These are phyloP conservation scores for Filobasidium uniguttulatum DNA, from an alignment of 1,284 basidiomycete genomes.

Conservation along the genomic window DNA sequence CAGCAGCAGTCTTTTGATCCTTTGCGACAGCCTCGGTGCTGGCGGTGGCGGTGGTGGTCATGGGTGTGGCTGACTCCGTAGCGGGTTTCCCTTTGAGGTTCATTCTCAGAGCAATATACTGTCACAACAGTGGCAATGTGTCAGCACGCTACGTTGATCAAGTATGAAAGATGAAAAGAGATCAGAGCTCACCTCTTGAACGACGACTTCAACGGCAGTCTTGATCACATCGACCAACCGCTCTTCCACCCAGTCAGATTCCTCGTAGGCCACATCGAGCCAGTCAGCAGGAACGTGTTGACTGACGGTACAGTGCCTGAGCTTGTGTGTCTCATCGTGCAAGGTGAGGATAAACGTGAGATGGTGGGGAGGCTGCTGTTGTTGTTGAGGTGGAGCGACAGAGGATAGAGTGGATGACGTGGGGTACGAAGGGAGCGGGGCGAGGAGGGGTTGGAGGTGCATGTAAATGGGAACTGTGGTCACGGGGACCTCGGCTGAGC, in stretches of 20 bases:
- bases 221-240: constrained; percentile 69
- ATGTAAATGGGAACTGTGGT: constrained; percentile 85
- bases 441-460: constrained; percentile 76
- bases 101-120: no score
- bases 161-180: no score
- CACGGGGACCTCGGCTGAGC: constrained; percentile 45
- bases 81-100: no score
- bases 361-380: constrained; percentile 41
- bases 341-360: constrained; percentile 76
- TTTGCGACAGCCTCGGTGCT: no score
- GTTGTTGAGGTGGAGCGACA: constrained; percentile 12
- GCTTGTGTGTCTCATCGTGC: constrained; percentile 62
- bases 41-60: no score
- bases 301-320: constrained; percentile 60
- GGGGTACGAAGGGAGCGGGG: constrained; percentile 41
- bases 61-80: no score
- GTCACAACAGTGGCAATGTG: no score
- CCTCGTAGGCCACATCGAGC: constrained; percentile 72
- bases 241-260: constrained; percentile 90
- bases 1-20: no score
- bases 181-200: constrained; percentile 61
- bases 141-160: no score
- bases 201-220: constrained; percentile 67
- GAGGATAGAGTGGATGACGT: constrained; percentile 17
- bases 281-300: constrained; percentile 68